A percentile compares a stretch with the other conserved stretches of the same genome.
These are phyloP conservation scores for Kernera saxatilis DNA, from an alignment of 345 rosid species.

Conservation along the genomic window DNA sequence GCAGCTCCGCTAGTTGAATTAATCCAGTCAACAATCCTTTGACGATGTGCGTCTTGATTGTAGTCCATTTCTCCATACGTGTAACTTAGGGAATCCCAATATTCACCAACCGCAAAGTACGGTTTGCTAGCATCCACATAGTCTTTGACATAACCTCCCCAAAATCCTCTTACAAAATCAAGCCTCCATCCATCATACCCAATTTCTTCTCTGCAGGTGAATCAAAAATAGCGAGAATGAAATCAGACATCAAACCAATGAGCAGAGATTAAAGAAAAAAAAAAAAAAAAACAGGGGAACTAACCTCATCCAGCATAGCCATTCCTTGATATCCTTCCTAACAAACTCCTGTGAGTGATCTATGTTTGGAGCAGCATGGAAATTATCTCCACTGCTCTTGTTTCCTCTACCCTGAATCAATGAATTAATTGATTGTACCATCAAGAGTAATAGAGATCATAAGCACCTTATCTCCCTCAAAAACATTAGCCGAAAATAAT, in stretches of 20 bases:
- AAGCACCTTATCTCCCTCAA: not conserved
- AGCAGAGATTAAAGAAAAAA: not conserved
- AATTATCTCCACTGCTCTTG: slow-evolving; percentile 95
- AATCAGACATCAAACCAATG: not conserved
- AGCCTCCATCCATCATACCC: slow-evolving; percentile 99
- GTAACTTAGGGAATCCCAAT: slow-evolving; percentile 92
- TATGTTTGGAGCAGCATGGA: slow-evolving; percentile 98
- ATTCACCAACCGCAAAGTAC: slow-evolving; percentile 88
- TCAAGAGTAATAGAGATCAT: slow-evolving; percentile 8
- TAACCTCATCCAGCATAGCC: slow-evolving; percentile 93
- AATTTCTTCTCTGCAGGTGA: slow-evolving; percentile 69
- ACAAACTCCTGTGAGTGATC: slow-evolving; percentile 98
- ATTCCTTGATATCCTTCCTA: slow-evolving; percentile 86
- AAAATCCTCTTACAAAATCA: slow-evolving; percentile 95
- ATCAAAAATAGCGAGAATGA: not conserved
- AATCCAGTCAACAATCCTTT: slow-evolving; percentile 90
- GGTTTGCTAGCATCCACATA: slow-evolving; percentile 85
- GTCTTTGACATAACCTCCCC: slow-evolving; percentile 99
- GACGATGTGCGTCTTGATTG: slow-evolving; percentile 94
- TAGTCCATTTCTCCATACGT: slow-evolving; percentile 86
- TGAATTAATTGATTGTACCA: not conserved
- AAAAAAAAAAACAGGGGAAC: not conserved
- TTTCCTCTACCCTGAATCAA: slow-evolving; percentile 84
- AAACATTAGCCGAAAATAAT: not conserved
- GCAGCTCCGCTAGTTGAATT: slow-evolving; percentile 77